phyloP scores from a whole-genome alignment of 805 yeast genomes.

The Jamesozyma hellenica region DNA sequence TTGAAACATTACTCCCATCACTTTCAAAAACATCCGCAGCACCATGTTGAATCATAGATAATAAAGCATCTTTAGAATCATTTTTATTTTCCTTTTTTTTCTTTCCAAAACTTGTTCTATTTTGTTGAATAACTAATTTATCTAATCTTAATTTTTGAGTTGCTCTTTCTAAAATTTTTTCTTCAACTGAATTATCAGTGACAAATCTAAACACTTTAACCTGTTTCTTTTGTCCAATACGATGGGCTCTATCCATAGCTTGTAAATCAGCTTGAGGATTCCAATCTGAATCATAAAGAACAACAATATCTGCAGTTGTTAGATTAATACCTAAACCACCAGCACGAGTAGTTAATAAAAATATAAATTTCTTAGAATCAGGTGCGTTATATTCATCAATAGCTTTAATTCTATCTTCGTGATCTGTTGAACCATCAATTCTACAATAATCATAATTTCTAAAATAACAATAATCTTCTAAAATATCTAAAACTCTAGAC shows the following conservation, averaged over 20 bases:
- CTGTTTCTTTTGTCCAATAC: conserved; percentile 80
- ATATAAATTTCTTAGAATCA: conserved; percentile 60
- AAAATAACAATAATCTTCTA: conserved; percentile 70
- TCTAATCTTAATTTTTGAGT: conserved; percentile 70
- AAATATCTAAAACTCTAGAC: conserved; percentile 71
- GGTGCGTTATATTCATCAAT: conserved; percentile 77
- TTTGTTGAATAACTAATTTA: conserved; percentile 76
- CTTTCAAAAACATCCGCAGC: conserved; percentile 50
- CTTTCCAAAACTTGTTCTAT: conserved; percentile 32
- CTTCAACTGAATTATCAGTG: conserved; percentile 77
- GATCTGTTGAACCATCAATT: conserved; percentile 78
- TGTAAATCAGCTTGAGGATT: conserved; percentile 84
- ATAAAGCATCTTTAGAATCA: conserved; percentile 55
- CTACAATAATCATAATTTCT: conserved; percentile 64
- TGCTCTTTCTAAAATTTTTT: conserved; percentile 71
- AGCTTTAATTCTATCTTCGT: conserved; percentile 61
- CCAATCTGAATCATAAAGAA: conserved; percentile 76
- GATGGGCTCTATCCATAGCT: conserved; percentile 84
- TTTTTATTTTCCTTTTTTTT: conserved; percentile 25
- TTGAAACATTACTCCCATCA: conserved; percentile 7
- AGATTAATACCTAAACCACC: conserved; percentile 84
- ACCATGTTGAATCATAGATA: conserved; percentile 77
- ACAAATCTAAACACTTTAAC: conserved; percentile 70
- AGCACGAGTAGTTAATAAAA: conserved; percentile 72
- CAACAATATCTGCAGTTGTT: conserved; percentile 71